Conservation (phyloP, 1,284 basidiomycete genomes). For the Tilletia walkeri region DNA sequence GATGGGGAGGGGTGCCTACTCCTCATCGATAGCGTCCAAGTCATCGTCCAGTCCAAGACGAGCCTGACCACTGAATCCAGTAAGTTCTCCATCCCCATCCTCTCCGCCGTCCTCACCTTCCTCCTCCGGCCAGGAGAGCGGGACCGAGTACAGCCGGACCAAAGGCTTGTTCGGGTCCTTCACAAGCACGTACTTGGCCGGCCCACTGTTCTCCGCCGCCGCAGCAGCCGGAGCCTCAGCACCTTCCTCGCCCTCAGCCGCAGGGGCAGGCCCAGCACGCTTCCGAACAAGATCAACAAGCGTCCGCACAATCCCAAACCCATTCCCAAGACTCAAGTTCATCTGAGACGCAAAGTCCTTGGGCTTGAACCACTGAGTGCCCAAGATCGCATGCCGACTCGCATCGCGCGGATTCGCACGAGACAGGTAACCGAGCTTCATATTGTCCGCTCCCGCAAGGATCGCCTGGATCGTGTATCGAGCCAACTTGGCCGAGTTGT, state of each 20-base stretch:
- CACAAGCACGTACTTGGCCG: slow-evolving; percentile 47
- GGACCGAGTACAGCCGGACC: slow-evolving; percentile 88
- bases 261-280: slow-evolving; percentile 18
- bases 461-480: slow-evolving; percentile 96
- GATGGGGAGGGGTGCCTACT: background rate
- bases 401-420: slow-evolving; percentile 90
- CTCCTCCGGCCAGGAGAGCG: slow-evolving; percentile 71
- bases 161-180: slow-evolving; percentile 64
- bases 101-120: slow-evolving; percentile 62
- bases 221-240: background rate
- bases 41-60: background rate
- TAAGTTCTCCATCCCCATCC: slow-evolving; percentile 57
- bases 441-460: slow-evolving; percentile 88
- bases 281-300: slow-evolving; percentile 50
- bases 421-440: slow-evolving; percentile 97
- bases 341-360: slow-evolving; percentile 91
- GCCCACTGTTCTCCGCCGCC: background rate
- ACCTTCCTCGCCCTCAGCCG: slow-evolving; percentile 23
- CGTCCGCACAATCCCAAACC: slow-evolving; percentile 86
- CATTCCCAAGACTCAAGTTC: slow-evolving; percentile 90
- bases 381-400: slow-evolving; percentile 90
- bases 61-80: slow-evolving; percentile 19
- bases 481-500: slow-evolving; percentile 96
- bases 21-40: slow-evolving; percentile 1
- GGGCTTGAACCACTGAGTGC: slow-evolving; percentile 90